A percentile compares a stretch with the other conserved stretches of the same genome.
phyloP scores from a whole-genome alignment of 805 yeast species.

The Pichia eremophila region DNA sequence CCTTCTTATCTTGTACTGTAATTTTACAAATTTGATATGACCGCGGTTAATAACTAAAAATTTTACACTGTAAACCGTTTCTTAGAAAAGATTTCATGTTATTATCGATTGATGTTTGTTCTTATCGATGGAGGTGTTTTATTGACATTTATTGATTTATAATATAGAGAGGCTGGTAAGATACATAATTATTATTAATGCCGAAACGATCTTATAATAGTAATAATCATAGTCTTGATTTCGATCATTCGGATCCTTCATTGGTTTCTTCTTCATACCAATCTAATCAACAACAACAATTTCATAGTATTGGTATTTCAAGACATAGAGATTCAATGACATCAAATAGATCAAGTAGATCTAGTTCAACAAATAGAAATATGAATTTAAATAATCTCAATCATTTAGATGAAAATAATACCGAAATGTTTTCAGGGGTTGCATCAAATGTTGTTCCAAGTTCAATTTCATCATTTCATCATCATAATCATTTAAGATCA shows the following conservation, averaged over 20 bases:
- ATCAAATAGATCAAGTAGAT: slow-evolving; percentile 14
- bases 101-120: too few species aligned
- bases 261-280: background rate
- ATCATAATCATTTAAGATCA: slow-evolving; percentile 29
- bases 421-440: slow-evolving; percentile 72
- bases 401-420: slow-evolving; percentile 47
- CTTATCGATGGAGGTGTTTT: too few species aligned
- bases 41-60: background rate
- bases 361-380: slow-evolving; percentile 3
- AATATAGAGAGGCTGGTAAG: too few species aligned
- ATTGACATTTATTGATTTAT: too few species aligned
- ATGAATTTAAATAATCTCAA: slow-evolving; percentile 11
- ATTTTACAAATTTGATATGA: background rate
- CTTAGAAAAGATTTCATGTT: too few species aligned
- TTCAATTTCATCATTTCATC: slow-evolving; percentile 69
- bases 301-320: slow-evolving; percentile 17
- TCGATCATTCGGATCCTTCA: background rate
- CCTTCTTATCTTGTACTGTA: too few species aligned
- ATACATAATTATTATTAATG: background rate
- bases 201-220: background rate
- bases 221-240: background rate
- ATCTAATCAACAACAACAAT: background rate
- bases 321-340: slow-evolving; percentile 24
- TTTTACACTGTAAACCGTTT: background rate
- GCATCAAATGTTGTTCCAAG: slow-evolving; percentile 70